A percentile compares a stretch with the other conserved stretches of the same genome.
phyloP scores from a whole-genome alignment of 2,329 filamentous ascomycete genomes.

The Boeremia exigua region DNA sequence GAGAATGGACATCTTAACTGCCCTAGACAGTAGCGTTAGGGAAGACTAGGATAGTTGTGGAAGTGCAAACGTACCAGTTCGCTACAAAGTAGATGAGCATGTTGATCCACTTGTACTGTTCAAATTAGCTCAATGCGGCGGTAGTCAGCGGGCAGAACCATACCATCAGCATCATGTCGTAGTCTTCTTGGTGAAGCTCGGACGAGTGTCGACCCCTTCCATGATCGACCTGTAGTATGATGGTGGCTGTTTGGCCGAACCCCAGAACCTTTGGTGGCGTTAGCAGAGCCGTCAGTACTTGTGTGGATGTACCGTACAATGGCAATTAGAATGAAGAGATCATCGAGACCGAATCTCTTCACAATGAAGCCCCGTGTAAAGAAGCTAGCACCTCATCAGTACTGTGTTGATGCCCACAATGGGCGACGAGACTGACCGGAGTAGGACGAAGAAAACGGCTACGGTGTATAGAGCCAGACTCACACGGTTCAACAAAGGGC shows the following conservation, averaged over 20 bases:
- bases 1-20: constrained; percentile 41
- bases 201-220: constrained; percentile 30
- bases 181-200: constrained; percentile 24
- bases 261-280: constrained; percentile 22
- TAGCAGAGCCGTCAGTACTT: not conserved
- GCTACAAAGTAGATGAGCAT: constrained; percentile 36
- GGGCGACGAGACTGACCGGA: constrained; percentile 24
- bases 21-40: constrained; percentile 18
- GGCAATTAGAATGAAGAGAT: constrained; percentile 35
- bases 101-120: constrained; percentile 37
- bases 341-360: constrained; percentile 34
- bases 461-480: constrained; percentile 29
- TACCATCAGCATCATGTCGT: constrained; percentile 34
- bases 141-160: not conserved
- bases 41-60: too few species aligned
- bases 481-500: constrained; percentile 31
- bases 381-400: constrained; percentile 20
- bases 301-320: constrained; percentile 18
- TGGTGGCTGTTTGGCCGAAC: constrained; percentile 33
- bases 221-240: constrained; percentile 34
- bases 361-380: constrained; percentile 34
- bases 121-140: constrained; percentile 4
- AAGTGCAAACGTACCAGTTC: constrained; percentile 27
- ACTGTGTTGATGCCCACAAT: not conserved
- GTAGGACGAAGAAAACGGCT: constrained; percentile 29